Conservation (phyloP, 331 rosid species). For the Quercus tomentella region DNA sequence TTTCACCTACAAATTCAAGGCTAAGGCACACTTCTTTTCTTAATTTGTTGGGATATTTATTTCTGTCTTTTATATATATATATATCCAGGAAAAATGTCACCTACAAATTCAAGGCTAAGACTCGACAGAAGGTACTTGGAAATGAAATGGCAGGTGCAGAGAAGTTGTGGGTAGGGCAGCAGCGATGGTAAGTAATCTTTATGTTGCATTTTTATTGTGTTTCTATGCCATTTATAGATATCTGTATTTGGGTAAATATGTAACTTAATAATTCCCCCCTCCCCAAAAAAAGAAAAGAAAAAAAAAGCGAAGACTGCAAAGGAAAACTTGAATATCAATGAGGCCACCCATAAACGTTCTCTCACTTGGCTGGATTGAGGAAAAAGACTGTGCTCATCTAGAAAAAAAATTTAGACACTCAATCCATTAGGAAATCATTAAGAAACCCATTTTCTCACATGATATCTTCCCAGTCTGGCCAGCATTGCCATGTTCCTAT, state of each 20-base stretch:
- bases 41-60: conserved; percentile 5
- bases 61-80: neutral
- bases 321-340: neutral
- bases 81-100: conserved; percentile 67
- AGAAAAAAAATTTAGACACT: neutral
- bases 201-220: neutral
- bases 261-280: neutral
- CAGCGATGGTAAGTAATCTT: conserved; percentile 55
- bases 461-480: neutral
- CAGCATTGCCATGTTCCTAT: neutral
- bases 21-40: neutral
- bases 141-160: conserved; percentile 88
- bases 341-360: neutral
- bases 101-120: conserved; percentile 92
- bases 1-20: conserved; percentile 82
- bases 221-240: neutral
- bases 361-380: neutral
- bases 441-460: neutral
- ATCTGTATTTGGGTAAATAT: neutral
- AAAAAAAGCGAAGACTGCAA: neutral
- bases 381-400: neutral
- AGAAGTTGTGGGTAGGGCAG: conserved; percentile 25
- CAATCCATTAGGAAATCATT: neutral
- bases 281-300: rapidly evolving
- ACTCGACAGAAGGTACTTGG: conserved; percentile 84